Percentiles rank a stretch among this genome's conserved stretches.
Evolutionary conservation across 768 basidiomycete genomes (phyloP).

Genomic region (Lactifluus echinatus): DNA sequence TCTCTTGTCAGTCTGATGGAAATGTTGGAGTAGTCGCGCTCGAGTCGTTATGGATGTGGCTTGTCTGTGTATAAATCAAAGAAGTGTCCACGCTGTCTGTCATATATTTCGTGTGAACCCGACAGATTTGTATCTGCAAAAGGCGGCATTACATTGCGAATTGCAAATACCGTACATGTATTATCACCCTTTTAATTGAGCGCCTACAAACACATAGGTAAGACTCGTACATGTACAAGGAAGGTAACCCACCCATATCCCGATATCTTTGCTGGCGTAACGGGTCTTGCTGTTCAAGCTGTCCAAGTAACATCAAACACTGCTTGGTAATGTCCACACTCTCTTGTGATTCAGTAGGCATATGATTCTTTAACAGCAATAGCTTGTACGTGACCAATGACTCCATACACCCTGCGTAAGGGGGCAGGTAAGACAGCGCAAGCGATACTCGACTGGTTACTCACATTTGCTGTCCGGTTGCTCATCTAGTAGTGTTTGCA

Average conservation of each 20-base stretch:
- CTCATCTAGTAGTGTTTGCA: constrained; percentile 77
- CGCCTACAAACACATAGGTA: not conserved
- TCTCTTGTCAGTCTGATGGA: not conserved
- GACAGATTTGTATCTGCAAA: not conserved
- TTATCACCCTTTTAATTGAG: not conserved
- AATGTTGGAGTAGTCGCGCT: not conserved
- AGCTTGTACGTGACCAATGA: constrained; percentile 79
- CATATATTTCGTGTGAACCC: not conserved
- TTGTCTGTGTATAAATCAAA: not conserved
- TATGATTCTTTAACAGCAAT: constrained; percentile 48
- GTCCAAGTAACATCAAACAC: constrained; percentile 43
- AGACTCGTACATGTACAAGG: not conserved
- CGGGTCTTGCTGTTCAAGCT: constrained; percentile 57
- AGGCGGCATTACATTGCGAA: not conserved
- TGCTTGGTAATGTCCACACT: constrained; percentile 30
- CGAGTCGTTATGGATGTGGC: not conserved
- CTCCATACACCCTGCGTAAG: constrained; percentile 83
- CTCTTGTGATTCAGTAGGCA: constrained; percentile 28
- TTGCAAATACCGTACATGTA: too few relatives aligned
- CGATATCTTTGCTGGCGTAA: constrained; percentile 58
- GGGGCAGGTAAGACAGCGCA: not conserved
- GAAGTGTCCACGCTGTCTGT: too few relatives aligned
- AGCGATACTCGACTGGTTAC: constrained; percentile 20
- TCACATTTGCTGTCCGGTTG: constrained; percentile 91
- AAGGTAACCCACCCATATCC: constrained; percentile 43